phyloP scores from a whole-genome alignment of 1,284 basidiomycete species.

The Ceratobasidium sp. region DNA sequence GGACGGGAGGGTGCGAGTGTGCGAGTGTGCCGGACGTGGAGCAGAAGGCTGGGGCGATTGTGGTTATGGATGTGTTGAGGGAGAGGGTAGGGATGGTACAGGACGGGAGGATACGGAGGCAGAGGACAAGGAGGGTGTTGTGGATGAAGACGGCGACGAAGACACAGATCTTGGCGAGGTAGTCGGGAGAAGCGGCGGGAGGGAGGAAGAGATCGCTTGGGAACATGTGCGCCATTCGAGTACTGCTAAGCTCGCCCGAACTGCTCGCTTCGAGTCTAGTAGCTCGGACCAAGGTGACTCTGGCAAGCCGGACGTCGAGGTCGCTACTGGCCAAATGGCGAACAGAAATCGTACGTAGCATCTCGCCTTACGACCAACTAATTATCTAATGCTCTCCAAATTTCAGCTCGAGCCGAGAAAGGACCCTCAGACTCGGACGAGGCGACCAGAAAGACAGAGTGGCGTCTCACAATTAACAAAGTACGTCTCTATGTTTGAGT shows the following conservation, averaged over 20 bases:
- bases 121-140: conserved; percentile 57
- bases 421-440: conserved; percentile 52
- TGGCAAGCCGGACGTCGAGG: conserved; percentile 18
- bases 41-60: conserved; percentile 81
- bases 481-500: conserved; percentile 57
- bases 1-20: conserved; percentile 50
- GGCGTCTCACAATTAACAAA: conserved; percentile 93
- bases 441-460: conserved; percentile 71
- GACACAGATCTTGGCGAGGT: conserved; percentile 53
- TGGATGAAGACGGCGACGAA: conserved; percentile 52
- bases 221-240: conserved; percentile 60
- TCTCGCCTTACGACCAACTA: background rate
- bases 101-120: conserved; percentile 63
- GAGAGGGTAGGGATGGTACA: conserved; percentile 69
- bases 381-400: no score
- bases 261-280: conserved; percentile 48
- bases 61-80: conserved; percentile 87
- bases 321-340: background rate
- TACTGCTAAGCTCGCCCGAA: conserved; percentile 43
- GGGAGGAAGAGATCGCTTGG: conserved; percentile 60
- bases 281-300: conserved; percentile 52
- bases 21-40: conserved; percentile 68
- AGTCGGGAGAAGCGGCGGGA: conserved; percentile 50
- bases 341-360: conserved; percentile 14
- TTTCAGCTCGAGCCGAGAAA: no score